Percentiles rank a stretch among this genome's conserved stretches.
phyloP scores from a whole-genome alignment of 2,329 filamentous ascomycete genomes.

The Pseudogymnoascus sp. region DNA sequence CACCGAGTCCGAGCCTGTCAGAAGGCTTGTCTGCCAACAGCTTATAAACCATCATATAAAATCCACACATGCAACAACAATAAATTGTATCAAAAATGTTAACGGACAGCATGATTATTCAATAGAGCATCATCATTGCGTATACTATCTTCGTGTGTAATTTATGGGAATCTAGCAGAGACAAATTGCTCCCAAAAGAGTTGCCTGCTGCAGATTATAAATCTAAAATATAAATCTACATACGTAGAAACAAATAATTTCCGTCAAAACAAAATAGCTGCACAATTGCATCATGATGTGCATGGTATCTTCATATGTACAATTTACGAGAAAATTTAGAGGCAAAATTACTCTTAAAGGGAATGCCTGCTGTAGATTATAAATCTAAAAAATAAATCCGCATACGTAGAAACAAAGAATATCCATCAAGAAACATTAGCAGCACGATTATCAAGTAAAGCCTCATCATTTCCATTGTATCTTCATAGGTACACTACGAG shows the following conservation, averaged over 20 bases:
- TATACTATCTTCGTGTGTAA: no score
- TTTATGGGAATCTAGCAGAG: no score
- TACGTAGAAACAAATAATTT: neutral
- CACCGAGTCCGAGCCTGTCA: neutral
- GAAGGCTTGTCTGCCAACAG: neutral
- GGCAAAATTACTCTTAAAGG: neutral
- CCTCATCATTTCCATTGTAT: neutral
- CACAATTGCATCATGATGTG: neutral
- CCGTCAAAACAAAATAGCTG: neutral
- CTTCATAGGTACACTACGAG: neutral
- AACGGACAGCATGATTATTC: neutral
- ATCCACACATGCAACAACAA: no score
- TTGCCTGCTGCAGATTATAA: neutral
- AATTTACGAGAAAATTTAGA: no score
- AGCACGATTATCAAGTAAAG: neutral
- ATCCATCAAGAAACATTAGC: neutral
- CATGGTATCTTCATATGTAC: neutral
- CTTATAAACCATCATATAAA: no score
- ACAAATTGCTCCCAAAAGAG: neutral
- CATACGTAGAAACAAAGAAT: neutral
- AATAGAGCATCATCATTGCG: neutral
- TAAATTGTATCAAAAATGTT: neutral
- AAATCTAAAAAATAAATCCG: no score
- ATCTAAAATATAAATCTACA: neutral
- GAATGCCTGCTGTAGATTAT: no score